phyloP scores from a whole-genome alignment of 202 grass and related monocot genomes.

The Zizania palustris region DNA sequence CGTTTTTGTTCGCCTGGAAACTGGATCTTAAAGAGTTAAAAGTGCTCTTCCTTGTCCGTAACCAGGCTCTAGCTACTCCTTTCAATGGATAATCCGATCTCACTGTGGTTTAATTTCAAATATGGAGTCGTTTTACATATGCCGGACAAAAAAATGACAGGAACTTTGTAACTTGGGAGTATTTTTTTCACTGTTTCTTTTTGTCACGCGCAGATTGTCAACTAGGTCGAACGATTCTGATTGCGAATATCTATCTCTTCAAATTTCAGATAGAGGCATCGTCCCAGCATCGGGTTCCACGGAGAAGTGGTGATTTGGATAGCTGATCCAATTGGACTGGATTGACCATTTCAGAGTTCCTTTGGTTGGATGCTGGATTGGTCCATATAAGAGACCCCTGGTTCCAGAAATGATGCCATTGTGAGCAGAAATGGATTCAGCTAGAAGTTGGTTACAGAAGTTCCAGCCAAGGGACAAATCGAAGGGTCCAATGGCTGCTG shows the following conservation, averaged over 20 bases:
- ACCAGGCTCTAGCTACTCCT: not conserved
- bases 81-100: slow-evolving; percentile 13
- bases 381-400: slow-evolving; percentile 27
- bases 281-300: slow-evolving; percentile 47
- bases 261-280: slow-evolving; percentile 38
- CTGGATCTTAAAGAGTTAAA: slow-evolving; percentile 48
- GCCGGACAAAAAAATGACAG: slow-evolving; percentile 27
- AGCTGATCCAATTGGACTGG: slow-evolving; percentile 37
- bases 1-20: not conserved
- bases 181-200: slow-evolving; percentile 29
- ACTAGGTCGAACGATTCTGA: slow-evolving; percentile 34
- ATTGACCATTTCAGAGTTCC: slow-evolving; percentile 40
- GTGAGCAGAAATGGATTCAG: slow-evolving; percentile 78
- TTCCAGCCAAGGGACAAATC: slow-evolving; percentile 86
- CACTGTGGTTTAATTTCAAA: not conserved
- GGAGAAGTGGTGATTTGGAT: slow-evolving; percentile 41
- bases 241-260: slow-evolving; percentile 29
- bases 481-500: slow-evolving; percentile 54
- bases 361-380: slow-evolving; percentile 8
- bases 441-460: slow-evolving; percentile 92
- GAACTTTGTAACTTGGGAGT: not conserved
- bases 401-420: slow-evolving; percentile 46
- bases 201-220: slow-evolving; percentile 22
- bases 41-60: not conserved
- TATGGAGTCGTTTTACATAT: slow-evolving; percentile 3